Evolutionary conservation across 1,284 basidiomycete species (phyloP), one percentile per base, ranked within the genome.

Genomic region (Ustanciosporium gigantosporum): DNA sequence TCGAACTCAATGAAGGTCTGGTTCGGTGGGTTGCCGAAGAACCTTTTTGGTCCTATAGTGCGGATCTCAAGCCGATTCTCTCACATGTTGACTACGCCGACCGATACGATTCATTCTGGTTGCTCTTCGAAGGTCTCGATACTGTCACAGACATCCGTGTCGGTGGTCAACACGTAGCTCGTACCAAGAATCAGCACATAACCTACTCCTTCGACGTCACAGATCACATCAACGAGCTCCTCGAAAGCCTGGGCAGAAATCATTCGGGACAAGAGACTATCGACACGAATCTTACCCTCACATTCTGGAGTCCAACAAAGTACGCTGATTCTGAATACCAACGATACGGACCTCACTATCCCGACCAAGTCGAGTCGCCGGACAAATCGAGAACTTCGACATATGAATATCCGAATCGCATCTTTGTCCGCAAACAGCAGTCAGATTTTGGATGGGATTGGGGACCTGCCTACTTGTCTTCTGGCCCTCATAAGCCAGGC

Each of bases 71-170:
- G 0, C 82, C 83, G 4, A 80, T 84, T 45, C 72, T 45, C 43
- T 44, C 15, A 14, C 74, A 42, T 15, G 17, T 47, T 64, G 66
- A 20, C 29, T n/a, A n/a, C n/a, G 14, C 17, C 7, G 11, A n/a
- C 31, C 70, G 25, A 14, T 52, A 69, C 7, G 71, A 78, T 20
- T 78, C 79, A 42, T 79, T 81, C 1, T 71, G 84, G 21, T 78
- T 86, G n/a, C 81, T 84, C 14, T 85, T 86, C 68, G 82, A 84
- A 41, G 84, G 84, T 3, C 79, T 86, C 27, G 84, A 86, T 68
- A 84, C 83, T 0, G 79, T 85, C 39, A 83, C 83, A 8, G 84
- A 83, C 41, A 83, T 85, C 41, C 83, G 81, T 8, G 74, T 86
- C 13, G 81, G 80, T 11, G 83, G 81, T 3, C 78, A 83, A 29